Evolutionary conservation across 2,329 filamentous ascomycete species (phyloP).

Genomic region (Rhinocladiella similis): DNA sequence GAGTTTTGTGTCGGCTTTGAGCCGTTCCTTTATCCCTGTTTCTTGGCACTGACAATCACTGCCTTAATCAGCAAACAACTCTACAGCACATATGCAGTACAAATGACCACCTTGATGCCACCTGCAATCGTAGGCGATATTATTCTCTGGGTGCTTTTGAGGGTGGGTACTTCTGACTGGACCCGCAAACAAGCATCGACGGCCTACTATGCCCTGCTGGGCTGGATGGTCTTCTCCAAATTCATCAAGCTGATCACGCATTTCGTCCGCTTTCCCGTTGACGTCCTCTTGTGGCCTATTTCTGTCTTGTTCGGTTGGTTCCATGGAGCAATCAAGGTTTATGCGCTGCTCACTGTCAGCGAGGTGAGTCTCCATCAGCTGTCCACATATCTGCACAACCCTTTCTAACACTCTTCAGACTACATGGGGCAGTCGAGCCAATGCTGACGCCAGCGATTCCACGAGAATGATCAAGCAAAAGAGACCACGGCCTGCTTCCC

Average conservation of each 20-base stretch:
- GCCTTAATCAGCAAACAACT: conserved; percentile 68
- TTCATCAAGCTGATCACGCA: conserved; percentile 87
- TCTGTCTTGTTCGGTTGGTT: conserved; percentile 91
- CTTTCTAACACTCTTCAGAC: conserved; percentile 57
- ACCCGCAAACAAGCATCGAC: conserved; percentile 53
- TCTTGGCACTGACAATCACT: conserved; percentile 21
- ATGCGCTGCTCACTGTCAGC: conserved; percentile 77
- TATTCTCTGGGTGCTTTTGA: conserved; percentile 67
- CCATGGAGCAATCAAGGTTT: conserved; percentile 89
- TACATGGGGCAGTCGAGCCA: conserved; percentile 91
- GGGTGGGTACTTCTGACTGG: conserved; percentile 67
- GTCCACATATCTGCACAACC: background rate
- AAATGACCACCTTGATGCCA: conserved; percentile 89
- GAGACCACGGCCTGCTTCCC: conserved; percentile 11
- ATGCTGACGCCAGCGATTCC: conserved; percentile 81
- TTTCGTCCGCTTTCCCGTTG: conserved; percentile 79
- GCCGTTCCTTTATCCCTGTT: conserved; percentile 16
- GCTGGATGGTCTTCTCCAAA: conserved; percentile 86
- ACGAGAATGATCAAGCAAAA: conserved; percentile 58
- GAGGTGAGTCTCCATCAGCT: conserved; percentile 61
- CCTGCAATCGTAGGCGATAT: conserved; percentile 79
- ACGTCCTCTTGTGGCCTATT: conserved; percentile 77
- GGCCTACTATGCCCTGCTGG: conserved; percentile 62
- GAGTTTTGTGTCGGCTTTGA: conserved; percentile 48
- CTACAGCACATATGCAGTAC: conserved; percentile 91